phyloP scores from a whole-genome alignment of 192 early-diverging fungal genomes.

The Coemansia sp. region DNA sequence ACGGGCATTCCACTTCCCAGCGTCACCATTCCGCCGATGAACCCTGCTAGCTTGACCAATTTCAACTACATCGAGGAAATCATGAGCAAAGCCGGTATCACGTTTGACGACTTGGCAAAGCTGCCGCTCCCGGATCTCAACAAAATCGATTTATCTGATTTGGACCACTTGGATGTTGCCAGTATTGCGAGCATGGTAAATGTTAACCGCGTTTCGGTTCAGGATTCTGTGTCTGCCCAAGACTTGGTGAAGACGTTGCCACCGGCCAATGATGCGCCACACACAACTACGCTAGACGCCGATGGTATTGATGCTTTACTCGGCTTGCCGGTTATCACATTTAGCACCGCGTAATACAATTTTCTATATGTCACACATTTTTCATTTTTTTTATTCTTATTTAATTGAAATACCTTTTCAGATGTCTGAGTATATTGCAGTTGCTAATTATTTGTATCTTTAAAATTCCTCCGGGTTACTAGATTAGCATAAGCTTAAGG shows the following conservation, averaged over 20 bases:
- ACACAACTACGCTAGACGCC: slow-evolving; percentile 44
- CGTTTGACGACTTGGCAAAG: slow-evolving; percentile 47
- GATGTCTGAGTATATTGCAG: no score
- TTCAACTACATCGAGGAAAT: slow-evolving; percentile 38
- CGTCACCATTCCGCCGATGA: slow-evolving; percentile 39
- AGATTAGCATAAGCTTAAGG: no score
- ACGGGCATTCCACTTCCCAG: slow-evolving; percentile 36
- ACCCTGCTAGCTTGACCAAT: slow-evolving; percentile 45
- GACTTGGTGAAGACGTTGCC: slow-evolving; percentile 12
- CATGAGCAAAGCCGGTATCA: slow-evolving; percentile 38
- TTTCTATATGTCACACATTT: neutral
- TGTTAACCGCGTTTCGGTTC: slow-evolving; percentile 26
- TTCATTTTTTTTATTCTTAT: neutral
- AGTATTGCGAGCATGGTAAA: slow-evolving; percentile 24
- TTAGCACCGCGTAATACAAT: neutral
- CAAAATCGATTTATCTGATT: slow-evolving; percentile 22
- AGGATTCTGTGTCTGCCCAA: slow-evolving; percentile 10
- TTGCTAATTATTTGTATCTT: no score
- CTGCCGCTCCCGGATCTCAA: slow-evolving; percentile 42
- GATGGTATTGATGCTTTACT: slow-evolving; percentile 38
- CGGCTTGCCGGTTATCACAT: slow-evolving; percentile 33
- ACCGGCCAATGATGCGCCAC: slow-evolving; percentile 6
- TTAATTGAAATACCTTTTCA: no score
- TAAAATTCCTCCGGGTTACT: no score
- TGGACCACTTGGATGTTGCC: slow-evolving; percentile 20